A percentile compares a stretch with the other conserved stretches of the same genome.
Evolutionary conservation across 148 eudicot species (phyloP).

Genomic region (Vaccinium macrocarpon): DNA sequence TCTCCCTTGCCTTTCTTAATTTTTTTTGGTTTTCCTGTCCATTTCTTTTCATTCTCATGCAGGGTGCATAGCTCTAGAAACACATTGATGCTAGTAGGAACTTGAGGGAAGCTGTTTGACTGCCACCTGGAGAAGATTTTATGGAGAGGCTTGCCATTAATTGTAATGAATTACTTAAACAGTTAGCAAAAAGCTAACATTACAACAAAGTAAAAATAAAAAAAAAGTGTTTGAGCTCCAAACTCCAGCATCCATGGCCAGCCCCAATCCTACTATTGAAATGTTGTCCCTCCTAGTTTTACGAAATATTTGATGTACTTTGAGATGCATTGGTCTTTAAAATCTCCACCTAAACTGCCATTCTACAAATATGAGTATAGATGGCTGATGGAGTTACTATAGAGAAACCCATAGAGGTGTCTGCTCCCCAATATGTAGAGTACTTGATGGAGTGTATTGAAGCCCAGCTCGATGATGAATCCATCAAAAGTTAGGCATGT

Average conservation of each 20-base stretch:
- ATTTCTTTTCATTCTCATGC: neutral
- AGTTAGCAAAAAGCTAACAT: neutral
- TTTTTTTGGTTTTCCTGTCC: no score
- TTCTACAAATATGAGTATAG: constrained; percentile 35
- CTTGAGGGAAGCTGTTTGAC: constrained; percentile 39
- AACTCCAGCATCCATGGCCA: no score
- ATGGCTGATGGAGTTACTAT: constrained; percentile 44
- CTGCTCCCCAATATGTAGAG: constrained; percentile 42
- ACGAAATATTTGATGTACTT: no score
- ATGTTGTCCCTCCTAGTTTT: no score
- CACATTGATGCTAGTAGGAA: constrained; percentile 44
- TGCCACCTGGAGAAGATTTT: constrained; percentile 40
- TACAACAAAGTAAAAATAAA: constrained; percentile 13
- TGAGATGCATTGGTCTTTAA: no score
- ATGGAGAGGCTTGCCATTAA: constrained; percentile 43
- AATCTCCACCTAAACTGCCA: no score
- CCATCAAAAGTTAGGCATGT: constrained; percentile 34
- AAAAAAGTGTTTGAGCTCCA: no score
- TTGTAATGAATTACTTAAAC: constrained; percentile 20
- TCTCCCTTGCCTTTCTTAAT: neutral
- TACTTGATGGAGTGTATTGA: constrained; percentile 41
- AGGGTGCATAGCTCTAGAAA: constrained; percentile 38
- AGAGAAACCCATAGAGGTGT: constrained; percentile 43
- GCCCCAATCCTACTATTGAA: no score
- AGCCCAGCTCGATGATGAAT: constrained; percentile 28